Evolutionary conservation across 202 grass and related monocot genomes (phyloP), one percentile per base, ranked within the genome.

Genomic region (Alloteropsis angusta): DNA sequence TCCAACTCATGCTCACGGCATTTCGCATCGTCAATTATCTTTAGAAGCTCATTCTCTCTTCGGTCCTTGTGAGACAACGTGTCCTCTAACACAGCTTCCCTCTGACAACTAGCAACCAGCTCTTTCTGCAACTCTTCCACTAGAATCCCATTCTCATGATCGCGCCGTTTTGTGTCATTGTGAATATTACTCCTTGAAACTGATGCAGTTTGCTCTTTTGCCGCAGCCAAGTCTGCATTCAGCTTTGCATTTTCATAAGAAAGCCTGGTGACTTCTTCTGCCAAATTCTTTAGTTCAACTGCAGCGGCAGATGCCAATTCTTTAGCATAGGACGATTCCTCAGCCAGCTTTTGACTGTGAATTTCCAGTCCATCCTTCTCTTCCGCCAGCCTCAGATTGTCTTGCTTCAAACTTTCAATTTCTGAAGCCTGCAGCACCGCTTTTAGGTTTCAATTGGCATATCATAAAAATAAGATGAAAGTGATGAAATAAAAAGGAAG

Each of bases 211-310:
- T 77, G 44, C 62, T 92, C 87, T 86, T 92, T 87, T 57, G 79
- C 67, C 34, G 78, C 73, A 75, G 65, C 82, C 61, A 92, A 90
- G 30, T 96, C 87, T 55, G 79, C 35, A 22, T 43, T 89, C 82
- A 98, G 70, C 55, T 89, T 98, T 53, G 91, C 85, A 72, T 98
- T 98, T 85, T 93, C 89, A 77, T 94, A 98, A 64, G 95, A 94
- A 68, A 98, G 87, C 57, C 91, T 91, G n/a, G 95, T 98, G 64
- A 98, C 92, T 85, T 98, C 95, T 90, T 98, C 95, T 19, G 95
- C 95, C 60, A 98, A 83, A 73, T 98, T 98, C 68, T 92, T 94
- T 34, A 98, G 85, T 84, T 98, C 95, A 81, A 94, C 57, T 48
- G 95, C 95, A 45, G 95, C 95, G 3, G 95, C 95, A 68, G 95